These are phyloP conservation scores for Amanita pseudoporphyria DNA, from an alignment of 768 basidiomycete genomes.

Conservation along the genomic window DNA sequence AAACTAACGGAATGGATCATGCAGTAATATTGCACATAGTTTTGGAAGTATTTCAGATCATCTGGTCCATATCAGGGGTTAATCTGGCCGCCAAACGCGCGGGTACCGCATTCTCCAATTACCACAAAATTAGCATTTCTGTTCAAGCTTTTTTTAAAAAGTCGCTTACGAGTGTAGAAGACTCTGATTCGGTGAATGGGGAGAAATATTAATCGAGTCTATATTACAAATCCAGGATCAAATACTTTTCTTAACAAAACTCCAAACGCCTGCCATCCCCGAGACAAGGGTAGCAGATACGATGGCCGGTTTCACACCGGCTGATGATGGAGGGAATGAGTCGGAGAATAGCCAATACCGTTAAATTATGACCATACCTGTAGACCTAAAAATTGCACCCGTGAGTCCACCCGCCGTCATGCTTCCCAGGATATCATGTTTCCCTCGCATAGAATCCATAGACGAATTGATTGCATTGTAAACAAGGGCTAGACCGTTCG, in stretches of 20 bases:
- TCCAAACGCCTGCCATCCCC: conserved; percentile 87
- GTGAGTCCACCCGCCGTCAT: conserved; percentile 89
- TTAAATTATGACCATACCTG: conserved; percentile 54
- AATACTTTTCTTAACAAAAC: conserved; percentile 85
- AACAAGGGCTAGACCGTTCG: conserved; percentile 64
- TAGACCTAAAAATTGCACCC: conserved; percentile 88
- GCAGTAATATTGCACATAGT: conserved; percentile 28
- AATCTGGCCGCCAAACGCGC: conserved; percentile 31
- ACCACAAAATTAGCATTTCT: conserved; percentile 15
- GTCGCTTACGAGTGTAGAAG: conserved; percentile 32
- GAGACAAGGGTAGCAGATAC: conserved; percentile 87
- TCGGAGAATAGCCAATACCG: conserved; percentile 14
- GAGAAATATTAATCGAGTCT: conserved; percentile 34
- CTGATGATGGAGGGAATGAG: conserved; percentile 43
- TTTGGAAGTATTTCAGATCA: conserved; percentile 41
- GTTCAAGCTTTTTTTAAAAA: conserved; percentile 28
- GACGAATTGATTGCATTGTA: conserved; percentile 97
- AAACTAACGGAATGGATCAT: conserved; percentile 21
- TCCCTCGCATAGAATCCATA: conserved; percentile 80
- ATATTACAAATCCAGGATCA: conserved; percentile 46
- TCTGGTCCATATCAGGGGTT: conserved; percentile 31
- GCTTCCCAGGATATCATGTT: conserved; percentile 86
- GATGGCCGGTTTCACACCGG: conserved; percentile 84
- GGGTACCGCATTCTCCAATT: conserved; percentile 27
- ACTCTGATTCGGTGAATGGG: conserved; percentile 32